Evolutionary conservation across 345 rosid genomes (phyloP).

Genomic region (Gossypium arboreum): DNA sequence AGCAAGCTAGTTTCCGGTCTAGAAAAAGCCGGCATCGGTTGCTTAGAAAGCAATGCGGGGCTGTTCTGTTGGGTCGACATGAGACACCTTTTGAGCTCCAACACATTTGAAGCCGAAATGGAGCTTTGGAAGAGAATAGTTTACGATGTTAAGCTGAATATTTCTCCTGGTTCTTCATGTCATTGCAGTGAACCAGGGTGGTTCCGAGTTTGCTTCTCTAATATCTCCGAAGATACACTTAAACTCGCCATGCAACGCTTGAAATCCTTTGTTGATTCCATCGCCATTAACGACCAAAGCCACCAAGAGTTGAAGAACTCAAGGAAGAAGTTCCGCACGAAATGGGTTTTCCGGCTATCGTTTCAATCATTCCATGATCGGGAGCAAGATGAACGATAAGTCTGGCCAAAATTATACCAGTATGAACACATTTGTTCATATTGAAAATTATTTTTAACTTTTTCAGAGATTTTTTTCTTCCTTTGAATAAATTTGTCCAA

Average conservation of each 20-base stretch:
- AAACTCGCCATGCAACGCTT: slow-evolving; percentile 57
- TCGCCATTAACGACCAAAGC: slow-evolving; percentile 29
- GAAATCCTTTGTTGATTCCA: slow-evolving; percentile 48
- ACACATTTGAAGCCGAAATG: slow-evolving; percentile 72
- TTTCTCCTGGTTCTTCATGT: slow-evolving; percentile 71
- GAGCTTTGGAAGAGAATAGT: slow-evolving; percentile 77
- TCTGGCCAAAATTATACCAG: slow-evolving; percentile 19
- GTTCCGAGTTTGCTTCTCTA: slow-evolving; percentile 75
- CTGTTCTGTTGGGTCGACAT: slow-evolving; percentile 84
- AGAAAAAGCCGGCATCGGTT: slow-evolving; percentile 50
- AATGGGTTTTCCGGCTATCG: slow-evolving; percentile 82
- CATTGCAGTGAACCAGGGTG: slow-evolving; percentile 85
- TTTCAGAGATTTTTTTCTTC: not conserved
- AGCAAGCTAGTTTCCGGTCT: slow-evolving; percentile 52
- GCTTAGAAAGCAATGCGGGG: slow-evolving; percentile 63
- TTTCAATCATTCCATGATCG: slow-evolving; percentile 48
- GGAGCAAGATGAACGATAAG: slow-evolving; percentile 57
- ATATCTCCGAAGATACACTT: slow-evolving; percentile 62
- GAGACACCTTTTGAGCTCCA: slow-evolving; percentile 62
- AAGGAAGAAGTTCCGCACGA: slow-evolving; percentile 47
- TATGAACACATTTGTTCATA: slow-evolving; percentile 14
- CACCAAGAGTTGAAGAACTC: slow-evolving; percentile 45
- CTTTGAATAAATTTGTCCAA: not conserved
- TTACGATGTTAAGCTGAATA: slow-evolving; percentile 55
- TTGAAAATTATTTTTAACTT: not conserved